phyloP scores from a whole-genome alignment of 2,329 filamentous ascomycete species.

The Aureobasidium leucospermi region DNA sequence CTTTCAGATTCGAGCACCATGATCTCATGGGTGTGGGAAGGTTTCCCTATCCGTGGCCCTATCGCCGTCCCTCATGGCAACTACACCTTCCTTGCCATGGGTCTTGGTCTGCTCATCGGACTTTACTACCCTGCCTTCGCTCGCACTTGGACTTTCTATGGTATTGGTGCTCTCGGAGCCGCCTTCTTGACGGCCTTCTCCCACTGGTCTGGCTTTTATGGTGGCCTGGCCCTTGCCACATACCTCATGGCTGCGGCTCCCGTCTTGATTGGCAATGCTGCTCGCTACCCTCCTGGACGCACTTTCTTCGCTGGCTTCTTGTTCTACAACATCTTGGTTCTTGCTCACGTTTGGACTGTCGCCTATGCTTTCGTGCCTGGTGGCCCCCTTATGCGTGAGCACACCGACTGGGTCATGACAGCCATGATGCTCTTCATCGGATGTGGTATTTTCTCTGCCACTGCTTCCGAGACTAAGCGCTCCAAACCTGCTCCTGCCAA shows the following conservation, averaged over 20 bases:
- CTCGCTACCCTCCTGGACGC: slow-evolving; percentile 65
- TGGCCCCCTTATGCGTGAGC: slow-evolving; percentile 84
- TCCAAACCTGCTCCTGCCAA: slow-evolving; percentile 28
- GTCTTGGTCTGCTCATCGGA: slow-evolving; percentile 68
- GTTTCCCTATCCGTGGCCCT: slow-evolving; percentile 83
- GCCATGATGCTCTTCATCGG: slow-evolving; percentile 79
- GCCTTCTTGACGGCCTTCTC: slow-evolving; percentile 66
- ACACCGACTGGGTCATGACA: slow-evolving; percentile 91
- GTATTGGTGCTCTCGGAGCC: slow-evolving; percentile 70
- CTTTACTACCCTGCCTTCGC: slow-evolving; percentile 63
- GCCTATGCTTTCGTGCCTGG: slow-evolving; percentile 97
- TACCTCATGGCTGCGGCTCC: slow-evolving; percentile 78
- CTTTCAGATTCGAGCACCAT: slow-evolving; percentile 97
- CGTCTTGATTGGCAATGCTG: slow-evolving; percentile 66
- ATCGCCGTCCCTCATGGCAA: slow-evolving; percentile 85
- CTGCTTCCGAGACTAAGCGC: slow-evolving; percentile 44
- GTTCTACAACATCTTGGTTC: slow-evolving; percentile 83
- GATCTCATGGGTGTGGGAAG: slow-evolving; percentile 98
- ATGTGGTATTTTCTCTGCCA: slow-evolving; percentile 68
- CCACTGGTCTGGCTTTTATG: slow-evolving; percentile 87
- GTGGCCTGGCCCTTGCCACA: slow-evolving; percentile 64
- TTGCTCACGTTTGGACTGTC: slow-evolving; percentile 99
- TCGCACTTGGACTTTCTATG: slow-evolving; percentile 72
- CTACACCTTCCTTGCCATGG: slow-evolving; percentile 82
- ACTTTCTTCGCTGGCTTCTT: slow-evolving; percentile 87